Base-by-base conservation (phyloP, 768 basidiomycete genomes). In the Dioszegia aurantiaca region DNA sequence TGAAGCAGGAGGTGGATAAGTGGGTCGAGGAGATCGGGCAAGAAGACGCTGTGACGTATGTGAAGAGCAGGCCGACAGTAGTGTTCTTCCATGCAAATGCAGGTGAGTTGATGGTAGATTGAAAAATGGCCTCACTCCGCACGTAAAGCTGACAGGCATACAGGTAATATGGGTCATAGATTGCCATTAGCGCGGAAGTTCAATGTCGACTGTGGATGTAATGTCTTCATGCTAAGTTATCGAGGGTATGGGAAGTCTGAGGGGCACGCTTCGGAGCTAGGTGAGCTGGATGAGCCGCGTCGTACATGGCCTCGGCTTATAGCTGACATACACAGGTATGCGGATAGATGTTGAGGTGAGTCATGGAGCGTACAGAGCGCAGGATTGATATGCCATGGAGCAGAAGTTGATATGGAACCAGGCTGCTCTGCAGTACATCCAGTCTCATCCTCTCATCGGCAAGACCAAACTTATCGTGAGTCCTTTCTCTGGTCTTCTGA, bases 211-310 rank as follows among this genome's bases (percentile, higher is more conserved):
- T 85, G 90, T 84, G 82, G 89, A 16, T 95, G 91, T 75, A 97
- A 98, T 71, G 90, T 95, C 2, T 79, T 98, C 39, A 90, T 97
- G 87, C 78, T 94, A 59, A 91, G 88, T 46, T 99, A 99, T 72
- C 80, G 94, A 69, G 92, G 92, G 88, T 89, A 98, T 70, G 94
- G 93, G 2, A 82, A 79, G 26, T 92, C 89, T 0, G 88, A 92
- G 65, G 94, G 94, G 1, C 81, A 82, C 0, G 89, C 92, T 0
- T 89, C 86, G 17, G 90, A 95, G 75, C 83, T 84, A 75, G 90
- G 91, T 87, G 55, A 48, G 77, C 61, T 31, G 27, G n/a, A n/a
- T n/a, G n/a, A n/a, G n/a, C n/a, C n/a, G n/a, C n/a, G n/a, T 16
- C 12, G 14, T 2, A 4, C 10, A 0, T 24, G 11, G 1, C n/a